Evolutionary conservation across 345 rosid genomes (phyloP), one percentile per base, ranked within the genome.

Genomic region (Cardamine resedifolia): DNA sequence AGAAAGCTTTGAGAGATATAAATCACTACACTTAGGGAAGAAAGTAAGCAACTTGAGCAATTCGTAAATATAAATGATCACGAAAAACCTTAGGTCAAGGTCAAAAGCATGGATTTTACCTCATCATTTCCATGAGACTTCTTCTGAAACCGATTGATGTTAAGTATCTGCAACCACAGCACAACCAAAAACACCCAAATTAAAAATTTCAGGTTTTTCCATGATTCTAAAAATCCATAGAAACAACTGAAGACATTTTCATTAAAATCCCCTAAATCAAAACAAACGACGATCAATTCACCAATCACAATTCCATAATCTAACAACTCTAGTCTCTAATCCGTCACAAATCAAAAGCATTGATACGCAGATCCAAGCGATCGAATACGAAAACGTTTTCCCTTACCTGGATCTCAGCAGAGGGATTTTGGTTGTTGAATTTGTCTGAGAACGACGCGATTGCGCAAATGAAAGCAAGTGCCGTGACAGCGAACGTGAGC

Each of bases 51-150:
- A 26, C 24, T 45, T 73, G 14, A 52, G 53, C 30, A 53, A 49
- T 55, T n/a, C 77, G 56, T n/a, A 21, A 53, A 28, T 24, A 63
- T n/a, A 27, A 4, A 19, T 36, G 49, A 60, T 11, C 19, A 70
- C 56, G 33, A 31, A 64, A 64, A 55, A n/a, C 26, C 1, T 27
- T 0, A 38, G 14, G 7, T 19, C 7, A 66, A 47, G 24, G 26
- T 34, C 18, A 14, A 51, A 52, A 61, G 10, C 28, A 41, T 33
- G 21, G 30, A 33, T 2, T 10, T 64, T 56, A 94, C 98, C 96
- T 92, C 99, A 71, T 96, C 99, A 18, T 92, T 87, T 53, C 97
- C 97, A 69, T 85, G 85, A 1, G 88, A 85, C 68, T 90, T 90
- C 90, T 85, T 96, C 81, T 87, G 90, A 49, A 90, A 85, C 89